Evolutionary conservation across 805 yeast species (phyloP), one percentile per base, ranked within the genome.

Genomic region (Yueomyces sp.): DNA sequence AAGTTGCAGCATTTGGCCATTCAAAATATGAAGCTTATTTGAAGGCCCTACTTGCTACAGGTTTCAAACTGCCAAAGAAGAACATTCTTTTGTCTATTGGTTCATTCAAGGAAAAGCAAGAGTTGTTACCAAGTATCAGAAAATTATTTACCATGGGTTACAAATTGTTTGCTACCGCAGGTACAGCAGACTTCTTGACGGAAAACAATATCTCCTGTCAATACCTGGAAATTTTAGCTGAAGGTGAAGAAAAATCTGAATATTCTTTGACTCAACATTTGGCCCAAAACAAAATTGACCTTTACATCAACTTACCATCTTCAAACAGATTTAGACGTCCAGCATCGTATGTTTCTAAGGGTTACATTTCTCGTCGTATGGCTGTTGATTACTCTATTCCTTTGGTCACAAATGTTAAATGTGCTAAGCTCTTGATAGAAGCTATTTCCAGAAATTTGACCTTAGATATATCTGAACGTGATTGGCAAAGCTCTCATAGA

Each of bases 351-450:
- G 86, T 92, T 74, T 85, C 96, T 30, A 87, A 85, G 70, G 99
- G 99, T 64, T 92, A 92, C 74, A 80, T 77, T 66, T 85, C 97
- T 40, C 94, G 99, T 75, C 92, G 99, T 73, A 85, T 92, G 97
- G 98, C 99, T 53, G 96, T 92, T 52, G 99, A 92, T 68, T 94
- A 85, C 64, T 88, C 96, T 42, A 87, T 92, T 61, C 99, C 99
- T 42, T 74, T 92, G 63, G 95, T 92, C 42, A 92, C 99, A 51
- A 92, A 92, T 61, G 97, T 92, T 53, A 92, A 92, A 69, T 81
- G 88, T 72, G 99, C 99, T 49, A 92, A 92, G 68, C 72, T 92
- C 52, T 73, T 92, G 66, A 80, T 92, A 52, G 97, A 92, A 69
- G 97, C 99, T n/a, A 65, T 87, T 51, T 74, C 90, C 37, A 74